Evolutionary conservation across 2,329 filamentous ascomycete species (phyloP), one percentile per base, ranked within the genome.

Genomic region (Sporothrix pseudoabietina): DNA sequence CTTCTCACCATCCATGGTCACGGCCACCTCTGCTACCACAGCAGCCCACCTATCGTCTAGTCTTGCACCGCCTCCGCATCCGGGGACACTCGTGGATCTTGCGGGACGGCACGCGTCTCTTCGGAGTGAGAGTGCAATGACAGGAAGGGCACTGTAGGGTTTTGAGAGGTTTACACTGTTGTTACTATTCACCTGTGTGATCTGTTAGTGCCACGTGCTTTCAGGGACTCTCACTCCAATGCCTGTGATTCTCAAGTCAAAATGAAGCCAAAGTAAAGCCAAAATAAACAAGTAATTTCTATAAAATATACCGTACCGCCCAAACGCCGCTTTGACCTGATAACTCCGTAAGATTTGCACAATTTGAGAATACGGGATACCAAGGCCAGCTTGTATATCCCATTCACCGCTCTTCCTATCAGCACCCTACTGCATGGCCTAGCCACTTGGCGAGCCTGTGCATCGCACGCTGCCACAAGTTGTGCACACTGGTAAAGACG

Each of bases 91-190:
- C 1, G 65, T 49, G 4, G 26, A 65, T 39, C 32, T 68, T 14
- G 19, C 26, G 4, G 52, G 16, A 16, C 49, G 59, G 3, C 52
- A 54, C 12, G 52, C 57, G 49, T 69, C 69, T 5, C 19, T 71
- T 2, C 22, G 16, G 14, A 32, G 63, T 44, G 55, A 74, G 55
- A 57, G 54, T 35, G 14, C 57, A 9, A 54, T 72, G 14, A 32
- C 72, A 0, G 73, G 73, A 4, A 35, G 69, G 22, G 73, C 73
- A 2, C 35, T 72, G 44, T 74, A 59, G 32, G 8, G 6, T n/a
- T 32, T 0, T 14, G 26, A 30, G 54, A 30, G 10, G n/a, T 16
- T 1, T 1, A 19, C 9, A 35, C 35, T 8, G 39, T 2, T 26
- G 26, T 26, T 26, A 26, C 26, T 26, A 35, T 35, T 35, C 35